These are phyloP conservation scores for Linderina pennispora DNA, from an alignment of 192 early-diverging fungal genomes.

Conservation along the genomic window DNA sequence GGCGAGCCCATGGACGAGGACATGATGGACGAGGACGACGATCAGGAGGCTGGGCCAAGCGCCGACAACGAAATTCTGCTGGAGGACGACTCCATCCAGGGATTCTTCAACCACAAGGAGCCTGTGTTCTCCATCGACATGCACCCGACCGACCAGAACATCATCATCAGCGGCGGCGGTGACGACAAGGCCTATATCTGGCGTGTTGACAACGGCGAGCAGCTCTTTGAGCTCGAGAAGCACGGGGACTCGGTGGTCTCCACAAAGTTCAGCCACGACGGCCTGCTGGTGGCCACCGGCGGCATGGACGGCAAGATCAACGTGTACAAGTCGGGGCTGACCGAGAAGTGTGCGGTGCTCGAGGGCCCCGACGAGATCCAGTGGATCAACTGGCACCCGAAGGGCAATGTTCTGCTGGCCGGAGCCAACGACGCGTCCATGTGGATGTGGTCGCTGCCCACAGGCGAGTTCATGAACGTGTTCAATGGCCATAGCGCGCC, in stretches of 20 bases:
- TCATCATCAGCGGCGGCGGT: constrained; percentile 82
- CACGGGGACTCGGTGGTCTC: constrained; percentile 86
- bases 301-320: constrained; percentile 95
- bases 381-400: constrained; percentile 97
- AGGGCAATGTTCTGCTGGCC: constrained; percentile 85
- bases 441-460: constrained; percentile 96
- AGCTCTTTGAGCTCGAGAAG: constrained; percentile 56
- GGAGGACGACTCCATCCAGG: constrained; percentile 83
- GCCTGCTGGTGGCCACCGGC: constrained; percentile 78
- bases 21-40: constrained; percentile 40
- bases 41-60: background rate
- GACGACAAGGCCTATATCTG: constrained; percentile 92
- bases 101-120: constrained; percentile 87
- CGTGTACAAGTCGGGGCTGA: constrained; percentile 26
- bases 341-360: constrained; percentile 38
- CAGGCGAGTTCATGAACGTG: constrained; percentile 87
- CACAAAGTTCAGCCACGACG: constrained; percentile 77
- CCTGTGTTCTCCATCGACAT: constrained; percentile 82
- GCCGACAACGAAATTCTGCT: constrained; percentile 18
- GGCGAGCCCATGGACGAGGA: constrained; percentile 51
- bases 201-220: constrained; percentile 76
- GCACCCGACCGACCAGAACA: constrained; percentile 61
- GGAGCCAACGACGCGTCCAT: constrained; percentile 82
- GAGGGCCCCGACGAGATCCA: constrained; percentile 90
- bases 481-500: constrained; percentile 84